A percentile compares a stretch with the other conserved stretches of the same genome.
Evolutionary conservation across 257 asterid species (phyloP).

Genomic region (Solanum dulcamara): DNA sequence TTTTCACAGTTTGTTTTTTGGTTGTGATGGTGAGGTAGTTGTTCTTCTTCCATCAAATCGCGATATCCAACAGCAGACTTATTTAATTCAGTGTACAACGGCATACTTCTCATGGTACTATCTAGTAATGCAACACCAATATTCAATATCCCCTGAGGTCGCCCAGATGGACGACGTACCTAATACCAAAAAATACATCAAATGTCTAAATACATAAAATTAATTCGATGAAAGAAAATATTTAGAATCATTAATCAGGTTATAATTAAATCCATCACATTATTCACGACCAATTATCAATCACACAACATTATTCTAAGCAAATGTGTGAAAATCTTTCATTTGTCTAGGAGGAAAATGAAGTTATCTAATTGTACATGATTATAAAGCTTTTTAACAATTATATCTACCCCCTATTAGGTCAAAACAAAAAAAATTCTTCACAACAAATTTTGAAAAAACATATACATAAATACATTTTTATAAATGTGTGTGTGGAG

Average conservation of each 20-base stretch:
- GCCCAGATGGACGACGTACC: slow-evolving; percentile 89
- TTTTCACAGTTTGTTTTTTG: background rate
- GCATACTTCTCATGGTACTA: slow-evolving; percentile 74
- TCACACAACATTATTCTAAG: background rate
- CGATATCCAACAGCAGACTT: slow-evolving; percentile 6
- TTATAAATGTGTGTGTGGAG: background rate
- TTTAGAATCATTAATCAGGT: background rate
- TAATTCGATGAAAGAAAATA: background rate
- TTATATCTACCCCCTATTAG: too few species aligned
- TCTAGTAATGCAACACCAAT: slow-evolving; percentile 78
- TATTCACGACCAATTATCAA: background rate
- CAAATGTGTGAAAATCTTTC: background rate
- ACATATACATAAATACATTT: background rate
- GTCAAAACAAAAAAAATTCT: background rate
- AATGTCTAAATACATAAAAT: background rate
- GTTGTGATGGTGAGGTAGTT: background rate
- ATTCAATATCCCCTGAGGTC: slow-evolving; percentile 82
- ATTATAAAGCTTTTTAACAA: background rate
- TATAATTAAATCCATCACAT: background rate
- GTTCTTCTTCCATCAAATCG: slow-evolving; percentile 27
- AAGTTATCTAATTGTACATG: background rate
- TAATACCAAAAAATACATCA: background rate
- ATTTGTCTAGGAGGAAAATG: background rate
- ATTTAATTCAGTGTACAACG: slow-evolving; percentile 34
- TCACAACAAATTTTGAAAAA: background rate